These are phyloP conservation scores for Lactarius sanguifluus DNA, from an alignment of 768 basidiomycete species.

Conservation along the genomic window DNA sequence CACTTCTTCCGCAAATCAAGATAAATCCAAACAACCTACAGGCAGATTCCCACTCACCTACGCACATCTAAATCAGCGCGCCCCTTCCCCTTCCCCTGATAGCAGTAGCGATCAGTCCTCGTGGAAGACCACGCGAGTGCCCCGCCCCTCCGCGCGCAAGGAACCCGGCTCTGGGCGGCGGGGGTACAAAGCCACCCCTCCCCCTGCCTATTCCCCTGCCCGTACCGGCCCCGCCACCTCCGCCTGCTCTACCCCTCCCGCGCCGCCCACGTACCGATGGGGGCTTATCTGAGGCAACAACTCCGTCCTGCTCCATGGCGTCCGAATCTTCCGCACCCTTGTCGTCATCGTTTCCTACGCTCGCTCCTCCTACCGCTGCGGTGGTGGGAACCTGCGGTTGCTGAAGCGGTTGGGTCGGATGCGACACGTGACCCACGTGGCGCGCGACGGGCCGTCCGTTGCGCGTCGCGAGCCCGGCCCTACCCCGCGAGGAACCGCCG, in stretches of 20 bases:
- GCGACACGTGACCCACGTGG: background rate
- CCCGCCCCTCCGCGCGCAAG: constrained; percentile 11
- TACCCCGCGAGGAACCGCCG: constrained; percentile 46
- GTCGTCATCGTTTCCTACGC: background rate
- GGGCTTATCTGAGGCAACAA: background rate
- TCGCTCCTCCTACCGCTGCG: too few relatives aligned
- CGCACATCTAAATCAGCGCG: background rate
- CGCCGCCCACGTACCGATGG: constrained; percentile 11
- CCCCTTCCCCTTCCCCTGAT: constrained; percentile 12
- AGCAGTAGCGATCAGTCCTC: background rate
- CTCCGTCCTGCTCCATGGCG: constrained; percentile 7
- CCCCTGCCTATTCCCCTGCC: constrained; percentile 9
- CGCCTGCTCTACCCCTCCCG: constrained; percentile 18
- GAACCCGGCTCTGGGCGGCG: constrained; percentile 25
- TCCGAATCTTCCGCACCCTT: constrained; percentile 12
- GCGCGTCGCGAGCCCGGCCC: constrained; percentile 41
- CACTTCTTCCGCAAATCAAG: background rate
- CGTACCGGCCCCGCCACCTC: constrained; percentile 2
- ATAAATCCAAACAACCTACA: background rate
- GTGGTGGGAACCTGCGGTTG: background rate
- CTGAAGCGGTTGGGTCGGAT: background rate
- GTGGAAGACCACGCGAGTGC: constrained; percentile 3
- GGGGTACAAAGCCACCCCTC: constrained; percentile 19
- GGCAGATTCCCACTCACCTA: background rate
- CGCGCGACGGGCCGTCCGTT: constrained; percentile 15